Evolutionary conservation across 805 yeast species (phyloP).

Genomic region (Candida berthetii): DNA sequence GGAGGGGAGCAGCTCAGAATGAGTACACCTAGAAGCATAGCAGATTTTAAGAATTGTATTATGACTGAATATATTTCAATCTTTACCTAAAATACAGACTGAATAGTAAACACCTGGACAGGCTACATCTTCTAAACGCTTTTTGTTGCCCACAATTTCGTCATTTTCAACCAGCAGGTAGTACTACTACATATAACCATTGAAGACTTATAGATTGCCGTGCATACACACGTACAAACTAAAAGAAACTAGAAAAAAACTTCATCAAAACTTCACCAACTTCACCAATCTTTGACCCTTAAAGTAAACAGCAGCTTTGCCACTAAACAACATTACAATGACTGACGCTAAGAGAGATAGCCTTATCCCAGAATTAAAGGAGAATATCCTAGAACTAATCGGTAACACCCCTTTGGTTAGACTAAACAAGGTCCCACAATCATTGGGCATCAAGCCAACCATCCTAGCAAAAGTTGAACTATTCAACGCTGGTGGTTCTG

Average conservation of each 20-base stretch:
- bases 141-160: too few relatives aligned
- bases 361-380: constrained; percentile 4
- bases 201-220: neutral
- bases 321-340: neutral
- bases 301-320: neutral
- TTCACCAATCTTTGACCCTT: neutral
- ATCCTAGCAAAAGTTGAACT: constrained; percentile 72
- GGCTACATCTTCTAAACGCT: too few relatives aligned
- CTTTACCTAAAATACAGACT: too few relatives aligned
- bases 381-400: constrained; percentile 60
- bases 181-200: too few relatives aligned
- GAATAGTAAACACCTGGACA: too few relatives aligned
- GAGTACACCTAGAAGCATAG: too few relatives aligned
- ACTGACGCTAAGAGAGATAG: neutral
- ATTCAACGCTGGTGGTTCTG: constrained; percentile 88
- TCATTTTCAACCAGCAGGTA: too few relatives aligned
- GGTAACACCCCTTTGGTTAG: constrained; percentile 82
- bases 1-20: too few relatives aligned
- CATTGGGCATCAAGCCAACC: constrained; percentile 66
- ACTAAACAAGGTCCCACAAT: constrained; percentile 71
- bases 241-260: neutral
- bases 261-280: neutral
- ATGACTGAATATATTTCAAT: too few relatives aligned
- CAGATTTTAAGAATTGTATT: too few relatives aligned
- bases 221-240: neutral